These are phyloP conservation scores for Leccinum truebloodii DNA, from an alignment of 768 basidiomycete genomes.

Conservation along the genomic window DNA sequence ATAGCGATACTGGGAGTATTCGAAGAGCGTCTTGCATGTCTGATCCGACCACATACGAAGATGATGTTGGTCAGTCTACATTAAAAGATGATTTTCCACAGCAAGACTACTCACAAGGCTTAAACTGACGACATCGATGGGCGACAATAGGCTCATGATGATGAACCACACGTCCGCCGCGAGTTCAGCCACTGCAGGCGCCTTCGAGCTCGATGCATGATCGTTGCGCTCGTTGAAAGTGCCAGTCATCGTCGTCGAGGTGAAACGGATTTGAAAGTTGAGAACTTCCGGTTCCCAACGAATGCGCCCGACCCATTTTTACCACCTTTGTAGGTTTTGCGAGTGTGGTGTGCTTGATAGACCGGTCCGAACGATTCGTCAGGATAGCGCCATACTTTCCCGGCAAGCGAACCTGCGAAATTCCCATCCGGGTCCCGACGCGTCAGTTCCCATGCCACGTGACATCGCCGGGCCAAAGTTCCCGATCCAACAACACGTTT, in stretches of 20 bases:
- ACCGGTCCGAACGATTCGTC: constrained; percentile 12
- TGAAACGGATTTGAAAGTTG: not conserved
- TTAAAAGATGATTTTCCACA: not conserved
- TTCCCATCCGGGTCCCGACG: not conserved
- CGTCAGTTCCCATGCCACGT: no score
- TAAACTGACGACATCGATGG: constrained; percentile 26
- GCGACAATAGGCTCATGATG: constrained; percentile 30
- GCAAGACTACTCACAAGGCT: constrained; percentile 24
- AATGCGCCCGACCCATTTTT: constrained; percentile 12
- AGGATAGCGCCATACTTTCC: constrained; percentile 24
- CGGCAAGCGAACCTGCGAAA: constrained; percentile 14
- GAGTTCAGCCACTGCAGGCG: constrained; percentile 7
- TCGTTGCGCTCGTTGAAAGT: not conserved
- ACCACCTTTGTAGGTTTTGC: constrained; percentile 6
- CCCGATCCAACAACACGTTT: not conserved
- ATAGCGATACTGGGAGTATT: constrained; percentile 25
- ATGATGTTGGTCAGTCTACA: not conserved
- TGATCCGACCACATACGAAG: not conserved
- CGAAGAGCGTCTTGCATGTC: constrained; percentile 29
- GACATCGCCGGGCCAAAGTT: no score
- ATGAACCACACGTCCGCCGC: constrained; percentile 31
- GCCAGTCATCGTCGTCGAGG: constrained; percentile 2
- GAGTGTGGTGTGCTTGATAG: not conserved
- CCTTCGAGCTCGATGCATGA: no score
- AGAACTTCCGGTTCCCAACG: not conserved